Conservation (phyloP, 768 basidiomycete genomes). For the Leccinum subgranulosum region DNA sequence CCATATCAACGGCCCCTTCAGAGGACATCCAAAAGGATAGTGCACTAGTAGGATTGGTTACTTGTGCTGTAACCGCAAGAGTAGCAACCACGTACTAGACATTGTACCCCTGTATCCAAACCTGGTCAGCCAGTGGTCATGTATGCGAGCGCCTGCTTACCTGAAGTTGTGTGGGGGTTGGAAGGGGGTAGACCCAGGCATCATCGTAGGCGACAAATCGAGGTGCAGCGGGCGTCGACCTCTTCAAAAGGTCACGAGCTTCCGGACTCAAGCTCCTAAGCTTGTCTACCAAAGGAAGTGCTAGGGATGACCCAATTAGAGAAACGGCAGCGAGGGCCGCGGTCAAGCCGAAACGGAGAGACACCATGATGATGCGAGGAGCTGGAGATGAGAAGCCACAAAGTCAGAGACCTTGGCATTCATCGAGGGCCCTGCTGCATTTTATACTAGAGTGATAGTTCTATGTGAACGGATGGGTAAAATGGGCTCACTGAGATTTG, state of each 20-base stretch:
- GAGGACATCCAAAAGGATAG: constrained; percentile 40
- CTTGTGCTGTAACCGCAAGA: background rate
- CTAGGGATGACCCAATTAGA: constrained; percentile 4
- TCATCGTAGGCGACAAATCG: constrained; percentile 44
- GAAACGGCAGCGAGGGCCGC: constrained; percentile 1
- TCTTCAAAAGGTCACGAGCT: constrained; percentile 19
- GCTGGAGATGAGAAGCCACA: background rate
- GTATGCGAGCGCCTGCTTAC: constrained; percentile 24
- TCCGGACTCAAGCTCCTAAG: constrained; percentile 13
- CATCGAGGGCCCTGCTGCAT: background rate
- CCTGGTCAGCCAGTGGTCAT: background rate
- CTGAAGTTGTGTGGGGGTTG: constrained; percentile 39
- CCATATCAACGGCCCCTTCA: constrained; percentile 42
- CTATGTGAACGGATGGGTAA: background rate
- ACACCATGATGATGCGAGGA: constrained; percentile 7
- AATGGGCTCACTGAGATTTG: background rate
- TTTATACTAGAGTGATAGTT: constrained; percentile 5
- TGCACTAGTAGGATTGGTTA: constrained; percentile 23
- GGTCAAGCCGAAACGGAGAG: background rate
- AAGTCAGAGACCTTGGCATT: background rate
- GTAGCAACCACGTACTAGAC: constrained; percentile 25
- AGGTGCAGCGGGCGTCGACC: constrained; percentile 39
- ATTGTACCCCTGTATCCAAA: constrained; percentile 28
- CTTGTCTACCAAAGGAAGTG: constrained; percentile 15
- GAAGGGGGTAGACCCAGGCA: constrained; percentile 40